Evolutionary conservation across 495 filamentous ascomycete species (phyloP), one percentile per base, ranked within the genome.

Genomic region (Apodospora peruviana): DNA sequence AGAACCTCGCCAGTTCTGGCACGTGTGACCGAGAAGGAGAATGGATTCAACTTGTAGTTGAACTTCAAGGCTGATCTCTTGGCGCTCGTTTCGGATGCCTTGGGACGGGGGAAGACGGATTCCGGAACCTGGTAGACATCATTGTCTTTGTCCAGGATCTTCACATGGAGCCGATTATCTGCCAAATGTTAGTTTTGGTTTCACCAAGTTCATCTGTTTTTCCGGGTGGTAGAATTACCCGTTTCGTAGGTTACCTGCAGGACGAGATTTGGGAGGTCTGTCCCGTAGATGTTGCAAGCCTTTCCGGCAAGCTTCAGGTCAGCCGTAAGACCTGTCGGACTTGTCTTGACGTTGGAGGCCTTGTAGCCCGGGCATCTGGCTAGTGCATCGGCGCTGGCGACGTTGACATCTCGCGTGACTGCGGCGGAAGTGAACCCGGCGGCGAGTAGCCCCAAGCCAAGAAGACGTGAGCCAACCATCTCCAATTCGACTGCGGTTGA

Each of bases 101-200:
- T 50, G 0, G 88, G 86, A 1, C 87, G 80, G 14, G 85, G 76
- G 14, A 95, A 62, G 16, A 88, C 82, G 3, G 74, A 78, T 18
- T 83, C 77, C 12, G 89, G 88, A 17, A 95, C 80, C 62, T 93
- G 86, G 57, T 91, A 95, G 18, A 87, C 80, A 43, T 79, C 71
- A 45, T 88, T 79, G n/a, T 75, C 80, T 20, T 78, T 70, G 65
- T 94, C 89, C 48, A 85, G 80, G 48, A 95, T 91, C 60, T 86
- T 82, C 53, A 94, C 84, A 64, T 93, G 89, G 9, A 94, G 80
- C 16, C 89, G 84, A 21, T 76, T 73, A 34, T 86, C 87, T 90
- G 34, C 5, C 16, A 7, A 5, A 18, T 25, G 29, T 32, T 29
- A 27, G 17, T 37, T 11, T 38, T 12, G 22, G 40, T 25, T 10